Percentiles rank a stretch among this genome's conserved stretches.
Evolutionary conservation across 495 filamentous ascomycete species (phyloP).

Genomic region (Aspergillus baeticus): DNA sequence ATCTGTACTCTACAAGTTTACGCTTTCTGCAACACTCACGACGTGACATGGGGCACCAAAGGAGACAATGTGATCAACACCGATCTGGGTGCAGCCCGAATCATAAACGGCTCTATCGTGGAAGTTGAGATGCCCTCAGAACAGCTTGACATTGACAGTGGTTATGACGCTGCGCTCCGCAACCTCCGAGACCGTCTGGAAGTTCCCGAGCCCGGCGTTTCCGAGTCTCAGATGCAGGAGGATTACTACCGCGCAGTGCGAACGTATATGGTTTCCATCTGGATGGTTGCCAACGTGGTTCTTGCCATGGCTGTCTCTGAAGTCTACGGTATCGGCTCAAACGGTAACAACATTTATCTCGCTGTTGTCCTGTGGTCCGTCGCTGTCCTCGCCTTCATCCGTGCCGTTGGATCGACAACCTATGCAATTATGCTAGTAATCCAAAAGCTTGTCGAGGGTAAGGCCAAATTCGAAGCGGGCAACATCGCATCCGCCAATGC

Average conservation of each 20-base stretch:
- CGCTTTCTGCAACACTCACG: slow-evolving; percentile 99
- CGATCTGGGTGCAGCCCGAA: slow-evolving; percentile 82
- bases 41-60: slow-evolving; percentile 98
- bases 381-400: slow-evolving; percentile 78
- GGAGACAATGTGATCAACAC: slow-evolving; percentile 93
- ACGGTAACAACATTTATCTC: slow-evolving; percentile 87
- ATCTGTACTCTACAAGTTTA: slow-evolving; percentile 98
- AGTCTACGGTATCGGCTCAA: slow-evolving; percentile 63
- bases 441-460: slow-evolving; percentile 81
- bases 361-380: slow-evolving; percentile 93
- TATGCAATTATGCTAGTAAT: slow-evolving; percentile 81
- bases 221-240: slow-evolving; percentile 85
- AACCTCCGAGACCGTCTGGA: slow-evolving; percentile 93
- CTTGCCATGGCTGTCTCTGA: slow-evolving; percentile 94
- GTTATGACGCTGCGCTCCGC: slow-evolving; percentile 94
- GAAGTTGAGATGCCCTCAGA: slow-evolving; percentile 94
- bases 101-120: slow-evolving; percentile 64
- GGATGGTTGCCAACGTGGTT: slow-evolving; percentile 90
- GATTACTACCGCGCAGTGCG: slow-evolving; percentile 98
- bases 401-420: slow-evolving; percentile 75
- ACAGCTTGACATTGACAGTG: slow-evolving; percentile 96
- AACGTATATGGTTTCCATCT: slow-evolving; percentile 97
- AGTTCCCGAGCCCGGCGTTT: slow-evolving; percentile 58
- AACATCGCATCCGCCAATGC: slow-evolving; percentile 35
- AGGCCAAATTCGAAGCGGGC: slow-evolving; percentile 60